Conservation (phyloP, 805 yeast species). For the Pichia cephalocereana region DNA sequence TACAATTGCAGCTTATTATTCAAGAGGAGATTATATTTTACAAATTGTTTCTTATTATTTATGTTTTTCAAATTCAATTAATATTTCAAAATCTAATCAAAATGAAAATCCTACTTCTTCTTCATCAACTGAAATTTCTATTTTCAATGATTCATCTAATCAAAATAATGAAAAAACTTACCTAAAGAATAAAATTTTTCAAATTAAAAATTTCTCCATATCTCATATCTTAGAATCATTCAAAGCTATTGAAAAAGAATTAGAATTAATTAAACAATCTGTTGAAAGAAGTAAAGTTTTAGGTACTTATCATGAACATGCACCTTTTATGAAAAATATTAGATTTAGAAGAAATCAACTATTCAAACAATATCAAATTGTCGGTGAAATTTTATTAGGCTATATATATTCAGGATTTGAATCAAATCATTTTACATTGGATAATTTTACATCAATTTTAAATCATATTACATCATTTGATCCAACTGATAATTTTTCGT, state of each 20-base stretch:
- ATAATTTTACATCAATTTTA: constrained; percentile 32
- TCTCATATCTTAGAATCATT: constrained; percentile 38
- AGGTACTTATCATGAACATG: constrained; percentile 35
- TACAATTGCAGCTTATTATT: constrained; percentile 60
- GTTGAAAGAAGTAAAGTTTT: constrained; percentile 45
- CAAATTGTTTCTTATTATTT: constrained; percentile 44
- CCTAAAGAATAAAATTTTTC: not conserved
- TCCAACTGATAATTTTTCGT: constrained; percentile 52
- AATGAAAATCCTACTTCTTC: no score
- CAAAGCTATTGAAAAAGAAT: constrained; percentile 44
- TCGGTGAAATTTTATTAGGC: constrained; percentile 58
- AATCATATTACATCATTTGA: constrained; percentile 38
- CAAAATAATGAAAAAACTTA: not conserved
- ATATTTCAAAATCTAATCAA: not conserved
- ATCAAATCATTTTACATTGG: constrained; percentile 24
- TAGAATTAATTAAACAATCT: constrained; percentile 44
- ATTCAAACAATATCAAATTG: constrained; percentile 56
- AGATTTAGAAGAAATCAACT: constrained; percentile 55
- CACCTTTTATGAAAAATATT: constrained; percentile 38
- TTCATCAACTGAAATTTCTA: not conserved
- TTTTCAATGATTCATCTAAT: not conserved
- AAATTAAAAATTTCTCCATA: constrained; percentile 1
- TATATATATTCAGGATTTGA: constrained; percentile 26
- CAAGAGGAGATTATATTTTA: constrained; percentile 64
- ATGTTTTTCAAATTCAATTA: constrained; percentile 14